These are phyloP conservation scores for Zhuliangozyma blackwelliae DNA, from an alignment of 1,139 yeast genomes.

Conservation along the genomic window DNA sequence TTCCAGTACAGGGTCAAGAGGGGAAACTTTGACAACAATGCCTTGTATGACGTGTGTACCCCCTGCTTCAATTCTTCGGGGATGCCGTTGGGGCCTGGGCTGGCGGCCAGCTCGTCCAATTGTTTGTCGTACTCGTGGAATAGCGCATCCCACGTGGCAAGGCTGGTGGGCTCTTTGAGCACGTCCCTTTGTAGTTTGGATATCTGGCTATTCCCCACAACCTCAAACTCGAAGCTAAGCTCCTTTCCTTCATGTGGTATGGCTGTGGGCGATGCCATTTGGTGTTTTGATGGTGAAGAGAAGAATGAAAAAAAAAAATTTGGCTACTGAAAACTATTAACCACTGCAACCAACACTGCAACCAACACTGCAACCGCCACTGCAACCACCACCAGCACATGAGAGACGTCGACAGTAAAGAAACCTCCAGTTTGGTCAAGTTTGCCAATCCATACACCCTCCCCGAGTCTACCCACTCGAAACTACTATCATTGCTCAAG, in stretches of 20 bases:
- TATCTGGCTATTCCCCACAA: too few relatives aligned
- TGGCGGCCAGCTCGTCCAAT: slow-evolving; percentile 9
- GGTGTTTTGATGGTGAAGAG: too few relatives aligned
- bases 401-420: too few relatives aligned
- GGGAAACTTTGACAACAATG: slow-evolving; percentile 50
- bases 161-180: slow-evolving; percentile 19
- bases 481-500: slow-evolving; percentile 13
- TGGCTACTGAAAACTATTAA: too few relatives aligned
- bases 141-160: slow-evolving; percentile 29
- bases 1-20: slow-evolving; percentile 60
- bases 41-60: slow-evolving; percentile 18
- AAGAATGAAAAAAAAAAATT: too few relatives aligned
- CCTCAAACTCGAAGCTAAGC: too few relatives aligned
- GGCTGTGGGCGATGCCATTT: too few relatives aligned
- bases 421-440: not conserved
- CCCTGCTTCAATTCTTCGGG: slow-evolving; percentile 17
- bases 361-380: too few relatives aligned
- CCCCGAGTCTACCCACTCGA: slow-evolving; percentile 12
- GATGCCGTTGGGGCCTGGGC: slow-evolving; percentile 8
- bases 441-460: slow-evolving; percentile 13
- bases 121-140: slow-evolving; percentile 20
- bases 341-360: too few relatives aligned
- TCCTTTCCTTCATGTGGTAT: too few relatives aligned
- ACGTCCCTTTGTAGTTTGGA: slow-evolving; percentile 3
- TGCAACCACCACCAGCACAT: too few relatives aligned